phyloP scores from a whole-genome alignment of 371 early-diverging fungal genomes.

The Syncephalastrum sp. region DNA sequence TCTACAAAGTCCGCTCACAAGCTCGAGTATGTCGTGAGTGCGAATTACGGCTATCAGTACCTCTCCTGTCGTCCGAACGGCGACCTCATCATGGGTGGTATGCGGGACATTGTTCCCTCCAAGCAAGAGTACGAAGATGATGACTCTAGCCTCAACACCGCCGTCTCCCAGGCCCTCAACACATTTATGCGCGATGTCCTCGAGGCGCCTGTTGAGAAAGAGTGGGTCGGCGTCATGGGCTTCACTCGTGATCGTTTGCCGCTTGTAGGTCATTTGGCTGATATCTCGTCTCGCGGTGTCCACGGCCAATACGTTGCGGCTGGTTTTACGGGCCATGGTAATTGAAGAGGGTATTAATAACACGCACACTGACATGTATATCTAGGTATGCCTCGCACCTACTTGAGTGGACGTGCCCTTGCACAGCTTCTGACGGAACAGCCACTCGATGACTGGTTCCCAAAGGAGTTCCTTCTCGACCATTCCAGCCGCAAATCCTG shows the following conservation, averaged over 20 bases:
- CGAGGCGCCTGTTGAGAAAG: conserved; percentile 17
- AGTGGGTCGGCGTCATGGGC: conserved; percentile 50
- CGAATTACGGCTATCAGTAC: conserved; percentile 41
- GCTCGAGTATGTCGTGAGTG: conserved; percentile 33
- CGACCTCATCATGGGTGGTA: conserved; percentile 50
- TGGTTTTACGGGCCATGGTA: conserved; percentile 38
- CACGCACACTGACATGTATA: not conserved
- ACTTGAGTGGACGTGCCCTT: conserved; percentile 40
- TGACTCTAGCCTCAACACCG: conserved; percentile 32
- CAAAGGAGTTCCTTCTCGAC: conserved; percentile 20
- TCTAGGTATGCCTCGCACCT: conserved; percentile 56
- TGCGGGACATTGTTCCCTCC: conserved; percentile 40
- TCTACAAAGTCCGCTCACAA: not conserved
- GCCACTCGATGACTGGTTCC: conserved; percentile 21
- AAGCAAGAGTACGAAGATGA: conserved; percentile 34
- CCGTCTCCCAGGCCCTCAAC: conserved; percentile 31
- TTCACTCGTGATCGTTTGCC: conserved; percentile 45
- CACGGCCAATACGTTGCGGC: conserved; percentile 39
- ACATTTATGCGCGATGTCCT: conserved; percentile 21
- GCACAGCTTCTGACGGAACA: conserved; percentile 37
- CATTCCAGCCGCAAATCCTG: conserved; percentile 17
- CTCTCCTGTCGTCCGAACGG: conserved; percentile 47
- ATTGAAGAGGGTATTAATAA: not conserved
- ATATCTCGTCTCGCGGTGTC: conserved; percentile 1
- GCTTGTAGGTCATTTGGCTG: conserved; percentile 32